Evolutionary conservation across 225 moss, liverwort and hornwort genomes (phyloP).

Genomic region (Lunularia cruciata): DNA sequence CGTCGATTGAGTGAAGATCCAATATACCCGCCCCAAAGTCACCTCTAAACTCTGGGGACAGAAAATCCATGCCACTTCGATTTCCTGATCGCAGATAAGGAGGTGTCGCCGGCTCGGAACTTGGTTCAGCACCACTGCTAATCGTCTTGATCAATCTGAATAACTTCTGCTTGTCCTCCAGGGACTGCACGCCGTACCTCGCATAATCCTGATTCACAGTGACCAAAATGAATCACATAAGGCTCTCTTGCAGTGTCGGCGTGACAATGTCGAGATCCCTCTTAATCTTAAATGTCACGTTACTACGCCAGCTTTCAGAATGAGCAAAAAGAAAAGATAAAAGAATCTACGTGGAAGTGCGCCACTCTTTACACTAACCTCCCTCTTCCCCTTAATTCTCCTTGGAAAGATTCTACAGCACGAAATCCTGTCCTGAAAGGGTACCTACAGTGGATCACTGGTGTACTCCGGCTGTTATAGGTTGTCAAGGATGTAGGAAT

Average conservation of each 20-base stretch:
- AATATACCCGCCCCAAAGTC: conserved; percentile 95
- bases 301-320: too few species aligned
- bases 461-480: not conserved
- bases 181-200: conserved; percentile 88
- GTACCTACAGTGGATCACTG: not conserved
- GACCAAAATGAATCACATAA: conserved; percentile 7
- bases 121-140: conserved; percentile 70
- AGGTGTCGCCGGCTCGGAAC: conserved; percentile 81
- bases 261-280: not conserved
- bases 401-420: too few species aligned
- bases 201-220: conserved; percentile 90
- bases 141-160: conserved; percentile 95
- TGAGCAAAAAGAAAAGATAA: not conserved
- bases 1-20: conserved; percentile 98
- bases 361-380: too few species aligned
- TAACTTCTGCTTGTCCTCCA: conserved; percentile 96
- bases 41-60: conserved; percentile 95
- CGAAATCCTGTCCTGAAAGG: conserved; percentile 4
- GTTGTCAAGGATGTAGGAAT: not conserved
- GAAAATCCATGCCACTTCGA: conserved; percentile 92
- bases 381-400: too few species aligned
- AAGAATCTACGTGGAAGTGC: too few species aligned
- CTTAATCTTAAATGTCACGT: not conserved
- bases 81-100: conserved; percentile 67
- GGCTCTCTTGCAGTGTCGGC: not conserved